These are phyloP conservation scores for Fusarium acutatum DNA, from an alignment of 2,329 filamentous ascomycete genomes.

Conservation along the genomic window DNA sequence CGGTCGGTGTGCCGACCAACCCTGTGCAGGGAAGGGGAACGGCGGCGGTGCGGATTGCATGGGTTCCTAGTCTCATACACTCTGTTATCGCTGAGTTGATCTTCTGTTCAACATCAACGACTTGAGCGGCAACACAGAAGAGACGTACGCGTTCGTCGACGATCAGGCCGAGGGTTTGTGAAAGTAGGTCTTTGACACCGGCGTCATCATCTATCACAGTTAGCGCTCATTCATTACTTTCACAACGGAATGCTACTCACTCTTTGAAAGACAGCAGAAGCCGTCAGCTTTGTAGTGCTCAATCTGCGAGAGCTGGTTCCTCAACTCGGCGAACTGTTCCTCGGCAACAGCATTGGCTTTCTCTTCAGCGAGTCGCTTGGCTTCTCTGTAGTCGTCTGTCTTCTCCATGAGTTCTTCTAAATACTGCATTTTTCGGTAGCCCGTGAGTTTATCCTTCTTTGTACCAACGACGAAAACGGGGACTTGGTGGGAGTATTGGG, in stretches of 20 bases:
- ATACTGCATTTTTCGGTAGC: conserved; percentile 28
- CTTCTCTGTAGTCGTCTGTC: conserved; percentile 37
- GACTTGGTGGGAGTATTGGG: conserved; percentile 38
- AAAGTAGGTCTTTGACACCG: conserved; percentile 37
- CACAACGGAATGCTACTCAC: accelerated
- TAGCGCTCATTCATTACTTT: accelerated
- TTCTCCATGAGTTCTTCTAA: conserved; percentile 40
- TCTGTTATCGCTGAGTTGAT: conserved; percentile 44
- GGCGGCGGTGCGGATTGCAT: conserved; percentile 40
- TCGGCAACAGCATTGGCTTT: conserved; percentile 35
- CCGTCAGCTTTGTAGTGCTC: conserved; percentile 42
- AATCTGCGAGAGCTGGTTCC: conserved; percentile 36
- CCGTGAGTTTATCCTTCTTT: conserved; percentile 40
- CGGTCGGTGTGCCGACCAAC: conserved; percentile 38
- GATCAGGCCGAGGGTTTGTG: conserved; percentile 40
- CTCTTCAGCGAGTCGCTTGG: conserved; percentile 32
- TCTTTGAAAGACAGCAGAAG: conserved; percentile 38
- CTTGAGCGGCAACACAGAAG: conserved; percentile 43
- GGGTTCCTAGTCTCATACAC: conserved; percentile 42
- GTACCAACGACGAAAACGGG: conserved; percentile 40
- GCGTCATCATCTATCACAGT: conserved; percentile 28
- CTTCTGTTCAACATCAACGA: conserved; percentile 44
- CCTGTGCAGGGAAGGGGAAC: conserved; percentile 36
- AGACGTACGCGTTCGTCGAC: conserved; percentile 44
- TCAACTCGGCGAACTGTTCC: conserved; percentile 32